A percentile compares a stretch with the other conserved stretches of the same genome.
These are phyloP conservation scores for Paraphoma sp. DNA, from an alignment of 2,329 filamentous ascomycete species.

Conservation along the genomic window DNA sequence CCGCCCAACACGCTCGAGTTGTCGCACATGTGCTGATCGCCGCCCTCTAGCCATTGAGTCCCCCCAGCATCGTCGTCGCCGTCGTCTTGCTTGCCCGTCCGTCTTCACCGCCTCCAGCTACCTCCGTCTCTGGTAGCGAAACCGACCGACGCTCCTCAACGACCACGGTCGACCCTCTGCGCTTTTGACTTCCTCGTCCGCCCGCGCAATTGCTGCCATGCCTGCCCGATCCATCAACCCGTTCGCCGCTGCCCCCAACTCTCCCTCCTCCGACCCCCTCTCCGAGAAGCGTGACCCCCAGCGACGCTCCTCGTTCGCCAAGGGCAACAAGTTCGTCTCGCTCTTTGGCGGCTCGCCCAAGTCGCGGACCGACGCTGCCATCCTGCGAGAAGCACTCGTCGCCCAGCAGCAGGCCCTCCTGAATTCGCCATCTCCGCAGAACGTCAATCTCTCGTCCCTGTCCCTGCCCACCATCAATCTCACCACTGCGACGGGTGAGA, in stretches of 20 bases:
- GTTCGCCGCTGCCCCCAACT: conserved; percentile 61
- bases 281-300: conserved; percentile 62
- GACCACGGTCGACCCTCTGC: not conserved
- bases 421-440: conserved; percentile 67
- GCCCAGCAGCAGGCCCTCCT: conserved; percentile 65
- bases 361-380: conserved; percentile 66
- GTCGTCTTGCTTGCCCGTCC: conserved; percentile 8
- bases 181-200: not conserved
- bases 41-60: conserved; percentile 14
- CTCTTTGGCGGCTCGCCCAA: conserved; percentile 84
- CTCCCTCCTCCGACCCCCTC: conserved; percentile 57
- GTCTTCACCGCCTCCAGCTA: conserved; percentile 21
- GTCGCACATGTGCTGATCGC: conserved; percentile 23
- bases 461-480: conserved; percentile 90
- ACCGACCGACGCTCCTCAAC: not conserved
- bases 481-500: conserved; percentile 82
- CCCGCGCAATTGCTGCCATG: conserved; percentile 55
- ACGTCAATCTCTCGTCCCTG: conserved; percentile 74
- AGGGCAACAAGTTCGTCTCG: conserved; percentile 75
- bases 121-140: conserved; percentile 6
- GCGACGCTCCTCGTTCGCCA: conserved; percentile 60
- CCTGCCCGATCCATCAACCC: conserved; percentile 68
- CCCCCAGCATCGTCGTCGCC: not conserved
- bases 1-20: conserved; percentile 2
- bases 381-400: conserved; percentile 71